Percentiles rank a stretch among this genome's conserved stretches.
Evolutionary conservation across 768 basidiomycete genomes (phyloP).

Genomic region (Ephemerocybe angulata): DNA sequence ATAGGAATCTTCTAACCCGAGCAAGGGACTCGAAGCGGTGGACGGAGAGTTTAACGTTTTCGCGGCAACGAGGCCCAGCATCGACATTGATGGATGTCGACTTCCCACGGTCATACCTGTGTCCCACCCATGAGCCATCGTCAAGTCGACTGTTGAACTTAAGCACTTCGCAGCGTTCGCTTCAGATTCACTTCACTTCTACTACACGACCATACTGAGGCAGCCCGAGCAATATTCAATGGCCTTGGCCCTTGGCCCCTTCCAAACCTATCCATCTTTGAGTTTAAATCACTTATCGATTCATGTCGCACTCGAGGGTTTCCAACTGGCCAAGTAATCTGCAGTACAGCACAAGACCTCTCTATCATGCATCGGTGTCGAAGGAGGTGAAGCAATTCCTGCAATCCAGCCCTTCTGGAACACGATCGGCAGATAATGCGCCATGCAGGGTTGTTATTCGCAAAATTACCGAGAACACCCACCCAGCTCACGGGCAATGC

Average conservation of each 20-base stretch:
- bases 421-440: background rate
- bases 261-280: background rate
- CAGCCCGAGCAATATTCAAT: no score
- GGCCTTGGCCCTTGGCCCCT: no score
- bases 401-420: background rate
- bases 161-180: no score
- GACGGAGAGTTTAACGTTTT: constrained; percentile 7
- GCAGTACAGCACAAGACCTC: background rate
- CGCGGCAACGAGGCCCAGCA: constrained; percentile 8
- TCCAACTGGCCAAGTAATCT: constrained; percentile 7
- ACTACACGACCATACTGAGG: no score
- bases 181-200: no score
- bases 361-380: constrained; percentile 8
- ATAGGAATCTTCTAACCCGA: constrained; percentile 34
- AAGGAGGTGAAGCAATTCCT: background rate
- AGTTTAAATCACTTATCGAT: background rate
- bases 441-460: constrained; percentile 50
- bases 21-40: constrained; percentile 9
- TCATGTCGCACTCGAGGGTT: background rate
- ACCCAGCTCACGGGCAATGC: constrained; percentile 76
- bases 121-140: background rate
- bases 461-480: constrained; percentile 47
- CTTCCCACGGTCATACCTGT: constrained; percentile 24
- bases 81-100: constrained; percentile 18
- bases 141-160: background rate